Evolutionary conservation across 1,284 basidiomycete species (phyloP), one percentile per base, ranked within the genome.

Genomic region (Afroboletus lepidellus): DNA sequence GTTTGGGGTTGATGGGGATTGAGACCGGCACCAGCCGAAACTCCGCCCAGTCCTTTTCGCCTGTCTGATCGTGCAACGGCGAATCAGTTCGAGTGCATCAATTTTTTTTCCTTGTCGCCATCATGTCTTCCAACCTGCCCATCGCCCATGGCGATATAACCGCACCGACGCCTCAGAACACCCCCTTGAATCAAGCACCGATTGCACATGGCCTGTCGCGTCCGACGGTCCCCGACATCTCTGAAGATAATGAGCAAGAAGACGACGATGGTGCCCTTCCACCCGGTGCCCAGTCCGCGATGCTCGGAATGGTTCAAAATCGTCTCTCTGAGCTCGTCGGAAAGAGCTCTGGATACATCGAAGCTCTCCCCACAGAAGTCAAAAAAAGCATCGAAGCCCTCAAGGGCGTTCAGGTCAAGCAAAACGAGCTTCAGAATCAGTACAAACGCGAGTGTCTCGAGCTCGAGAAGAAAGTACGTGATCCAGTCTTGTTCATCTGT

Each of bases 401-500:
- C 65, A 97, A 98, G 74, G 96, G 94, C 54, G 80, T 99, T 41
- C 95, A 98, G 74, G 85, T 86, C 60, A 89, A 95, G 77, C 94
- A 98, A 74, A 85, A 86, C 64, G 91, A 94, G 70, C 83, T 98
- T 52, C 93, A 98, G 73, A 90, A 90, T 66, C 84, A 95, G 78
- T 97, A 96, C 83, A 98, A 98, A 76, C 85, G 88, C 67, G 96
- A 98, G 74, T 93, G 94, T 66, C 81, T 98, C 53, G 94, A 96
- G 74, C 82, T 99, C 53, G 95, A 99, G 80, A 94, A 95, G 79
- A 97, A 97, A 80, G 92, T 92, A 60, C 45, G 80, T 16, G 15
- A 52, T 54, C 16, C 7, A 15, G 16, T 61, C 36, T 11, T 29
- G 32, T 47, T 45, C 45, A 8, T 47, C 29, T 39, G 23, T 39